Evolutionary conservation across 2,329 filamentous ascomycete species (phyloP), one percentile per base, ranked within the genome.

Genomic region (Phaeomoniella chlamydospora): DNA sequence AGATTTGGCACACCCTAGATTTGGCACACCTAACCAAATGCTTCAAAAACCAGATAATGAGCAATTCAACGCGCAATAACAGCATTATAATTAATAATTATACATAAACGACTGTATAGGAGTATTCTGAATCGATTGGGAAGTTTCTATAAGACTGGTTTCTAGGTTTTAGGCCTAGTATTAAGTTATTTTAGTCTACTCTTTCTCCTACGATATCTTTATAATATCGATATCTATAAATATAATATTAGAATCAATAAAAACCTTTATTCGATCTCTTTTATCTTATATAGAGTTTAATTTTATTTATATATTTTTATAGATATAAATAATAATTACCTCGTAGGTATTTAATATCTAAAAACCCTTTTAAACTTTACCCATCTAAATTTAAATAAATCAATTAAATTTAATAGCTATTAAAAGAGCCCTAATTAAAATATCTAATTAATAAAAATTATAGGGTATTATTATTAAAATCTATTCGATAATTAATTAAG

Each of bases 341-440:
- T 26, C n/a, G n/a, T 9, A 26, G 22, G n/a, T 26, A 26, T 26
- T 26, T 9, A 26, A 26, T 26, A 26, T 9, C 6, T 26, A 9
- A 26, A 26, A 26, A 26, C n/a, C 22, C n/a, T 26, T 26, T 26
- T 26, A 26, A 26, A 26, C n/a, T n/a, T 26, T 26, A 26, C 22
- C 9, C 9, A 26, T 6, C 6, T 9, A 26, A 26, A 26, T n/a
- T 6, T 6, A 26, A 9, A 26, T 26, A 26, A 26, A 26, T 26
- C n/a, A 9, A 26, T 26, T 26, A 26, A n/a, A 26, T 26, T 26
- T 26, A 9, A 26, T 26, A 9, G 9, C n/a, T 26, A 9, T 26
- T 26, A 26, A 26, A 26, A 26, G 6, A 26, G 22, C n/a, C n/a
- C n/a, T 26, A 26, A 26, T 26, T 26, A 26, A 26, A 6, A n/a